phyloP scores from a whole-genome alignment of 148 eudicot genomes.

The Camellia sinensis region DNA sequence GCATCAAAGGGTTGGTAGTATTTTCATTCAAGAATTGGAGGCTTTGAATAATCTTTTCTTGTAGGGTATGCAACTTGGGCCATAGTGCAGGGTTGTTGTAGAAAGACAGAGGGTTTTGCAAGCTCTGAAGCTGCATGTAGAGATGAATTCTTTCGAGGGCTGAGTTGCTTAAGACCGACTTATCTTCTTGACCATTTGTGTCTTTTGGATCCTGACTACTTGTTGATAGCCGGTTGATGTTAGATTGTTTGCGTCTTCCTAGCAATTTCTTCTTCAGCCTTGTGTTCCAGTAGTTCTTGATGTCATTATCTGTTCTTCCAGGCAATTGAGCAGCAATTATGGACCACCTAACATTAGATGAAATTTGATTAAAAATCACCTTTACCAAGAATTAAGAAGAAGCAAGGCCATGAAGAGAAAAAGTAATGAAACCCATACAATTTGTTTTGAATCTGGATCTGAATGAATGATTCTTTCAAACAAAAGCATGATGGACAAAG shows the following conservation, averaged over 20 bases:
- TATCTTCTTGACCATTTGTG: constrained; percentile 24
- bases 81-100: constrained; percentile 59
- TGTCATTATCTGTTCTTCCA: constrained; percentile 95
- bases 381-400: background rate
- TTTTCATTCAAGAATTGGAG: constrained; percentile 34
- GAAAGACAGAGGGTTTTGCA: constrained; percentile 53
- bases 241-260: constrained; percentile 52
- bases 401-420: background rate
- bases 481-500: constrained; percentile 19
- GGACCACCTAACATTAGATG: constrained; percentile 59
- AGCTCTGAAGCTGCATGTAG: constrained; percentile 77
- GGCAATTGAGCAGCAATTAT: constrained; percentile 95
- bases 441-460: constrained; percentile 10
- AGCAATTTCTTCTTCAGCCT: constrained; percentile 74
- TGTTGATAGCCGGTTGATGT: constrained; percentile 21
- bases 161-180: constrained; percentile 57
- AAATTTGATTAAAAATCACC: constrained; percentile 4
- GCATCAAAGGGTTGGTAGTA: constrained; percentile 22
- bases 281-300: constrained; percentile 84
- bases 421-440: background rate
- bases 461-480: constrained; percentile 15
- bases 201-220: constrained; percentile 26
- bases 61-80: constrained; percentile 77
- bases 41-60: constrained; percentile 59
- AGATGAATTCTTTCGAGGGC: constrained; percentile 94